Base-by-base conservation (phyloP, 2,329 filamentous ascomycete genomes). In the Fusarium sp. region DNA sequence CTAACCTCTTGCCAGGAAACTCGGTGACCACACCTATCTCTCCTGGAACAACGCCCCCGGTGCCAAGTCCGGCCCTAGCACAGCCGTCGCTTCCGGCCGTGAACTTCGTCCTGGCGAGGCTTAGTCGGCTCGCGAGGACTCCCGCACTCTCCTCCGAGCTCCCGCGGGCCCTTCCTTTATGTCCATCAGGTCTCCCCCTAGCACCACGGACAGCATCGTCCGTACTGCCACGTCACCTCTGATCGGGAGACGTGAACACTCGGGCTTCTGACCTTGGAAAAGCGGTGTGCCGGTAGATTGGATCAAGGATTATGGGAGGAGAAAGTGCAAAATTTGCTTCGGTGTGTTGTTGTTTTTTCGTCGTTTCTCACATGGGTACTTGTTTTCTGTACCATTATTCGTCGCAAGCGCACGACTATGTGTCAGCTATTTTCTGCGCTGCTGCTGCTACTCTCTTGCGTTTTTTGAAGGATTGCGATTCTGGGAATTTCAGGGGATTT, bases 1-100 rank as follows among this genome's bases (percentile, higher is more conserved):
- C 66, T 68, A 35, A 69, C 18, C 3, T 8, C 7, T 13, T 14
- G 24, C n/a, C 76, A 96, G 96, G 80, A 99, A 98, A 93, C 90
- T 99, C 47, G 96, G 96, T 71, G 96, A 99, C 82, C 96, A 98
- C 83, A 98, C 95, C 10, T 98, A 99, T 82, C 89, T 99, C 58
- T 96, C 94, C 27, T 99, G 96, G 96, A 98, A 98, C 82, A 90
- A 90, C 67, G 85, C 84, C 1, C 87, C 88, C 2, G 76, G 83
- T n/a, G 74, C 82, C 70, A 86, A 86, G 78, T 78, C 83, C 18
- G 79, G 83, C 38, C 82, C 85, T 29, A 79, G 81, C 65, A 82
- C 85, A 16, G 87, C 84, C 69, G 81, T 86, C 78, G 85, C 87
- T 31, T 85, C 86, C 27, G 90, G 91, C 69, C 90, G 92, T 72